These are phyloP conservation scores for Eucalyptus globulus DNA, from an alignment of 345 rosid species.

Conservation along the genomic window DNA sequence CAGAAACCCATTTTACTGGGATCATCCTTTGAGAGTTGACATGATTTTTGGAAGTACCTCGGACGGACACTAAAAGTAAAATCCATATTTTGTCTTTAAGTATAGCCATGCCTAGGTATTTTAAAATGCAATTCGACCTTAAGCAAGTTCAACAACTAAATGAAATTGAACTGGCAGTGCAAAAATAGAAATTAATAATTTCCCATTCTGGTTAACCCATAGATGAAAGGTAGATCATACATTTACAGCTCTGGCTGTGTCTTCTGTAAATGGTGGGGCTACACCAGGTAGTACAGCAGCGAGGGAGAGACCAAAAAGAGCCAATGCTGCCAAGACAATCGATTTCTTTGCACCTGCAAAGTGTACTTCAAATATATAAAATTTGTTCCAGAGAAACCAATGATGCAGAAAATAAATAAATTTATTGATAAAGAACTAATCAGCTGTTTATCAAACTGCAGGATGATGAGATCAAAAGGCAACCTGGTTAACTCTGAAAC, in stretches of 20 bases:
- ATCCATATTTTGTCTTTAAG: background rate
- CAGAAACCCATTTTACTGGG: background rate
- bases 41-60: background rate
- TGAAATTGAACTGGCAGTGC: background rate
- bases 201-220: background rate
- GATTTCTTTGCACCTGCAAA: slow-evolving; percentile 55
- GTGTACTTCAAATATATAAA: background rate
- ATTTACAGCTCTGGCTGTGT: slow-evolving; percentile 81
- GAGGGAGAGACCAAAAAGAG: slow-evolving; percentile 45
- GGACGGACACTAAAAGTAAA: background rate
- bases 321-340: slow-evolving; percentile 31
- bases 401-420: background rate
- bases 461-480: background rate
- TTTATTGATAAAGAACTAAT: background rate
- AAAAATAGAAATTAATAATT: background rate
- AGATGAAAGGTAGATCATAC: slow-evolving; percentile 24
- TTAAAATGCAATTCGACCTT: background rate
- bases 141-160: background rate
- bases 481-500: background rate
- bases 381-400: background rate
- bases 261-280: slow-evolving; percentile 63
- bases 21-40: background rate
- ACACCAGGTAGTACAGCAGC: slow-evolving; percentile 40
- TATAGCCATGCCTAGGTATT: background rate
- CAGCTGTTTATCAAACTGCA: background rate